Percentiles rank a stretch among this genome's conserved stretches.
Evolutionary conservation across 176 grass and related monocot species (phyloP).

Genomic region (Eragrostis nindensis): DNA sequence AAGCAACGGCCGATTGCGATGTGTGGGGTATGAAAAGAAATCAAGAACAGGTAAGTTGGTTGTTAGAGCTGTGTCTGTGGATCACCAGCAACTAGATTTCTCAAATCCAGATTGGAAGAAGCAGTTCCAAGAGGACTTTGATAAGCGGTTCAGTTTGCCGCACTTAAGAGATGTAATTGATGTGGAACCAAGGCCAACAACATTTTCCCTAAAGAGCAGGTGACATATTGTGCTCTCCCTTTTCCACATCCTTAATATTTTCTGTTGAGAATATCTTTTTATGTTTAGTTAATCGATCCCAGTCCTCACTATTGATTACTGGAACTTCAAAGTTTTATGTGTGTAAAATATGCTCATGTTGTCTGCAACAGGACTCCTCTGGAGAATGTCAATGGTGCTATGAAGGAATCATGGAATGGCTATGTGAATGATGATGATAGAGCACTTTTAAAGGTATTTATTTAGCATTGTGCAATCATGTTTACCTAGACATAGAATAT

Average conservation of each 20-base stretch:
- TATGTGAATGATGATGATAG: conserved; percentile 97
- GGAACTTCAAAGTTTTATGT: conserved; percentile 10
- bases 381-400: conserved; percentile 56
- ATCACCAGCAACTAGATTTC: conserved; percentile 57
- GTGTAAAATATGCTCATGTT: conserved; percentile 31
- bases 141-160: conserved; percentile 79
- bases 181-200: conserved; percentile 71
- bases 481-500: not conserved
- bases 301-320: not conserved
- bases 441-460: conserved; percentile 81
- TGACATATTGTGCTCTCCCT: conserved; percentile 21
- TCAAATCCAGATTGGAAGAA: conserved; percentile 74
- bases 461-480: conserved; percentile 24
- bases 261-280: not conserved
- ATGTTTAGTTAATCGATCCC: not conserved
- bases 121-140: conserved; percentile 83
- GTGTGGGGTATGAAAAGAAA: conserved; percentile 25
- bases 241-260: not conserved
- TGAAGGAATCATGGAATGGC: conserved; percentile 67
- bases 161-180: conserved; percentile 86
- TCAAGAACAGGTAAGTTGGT: conserved; percentile 29
- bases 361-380: conserved; percentile 57
- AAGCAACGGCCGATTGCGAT: conserved; percentile 18
- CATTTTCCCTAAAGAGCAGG: conserved; percentile 92
- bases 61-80: conserved; percentile 45